Conservation (phyloP, 495 filamentous ascomycete genomes). For the Podospora comata region DNA sequence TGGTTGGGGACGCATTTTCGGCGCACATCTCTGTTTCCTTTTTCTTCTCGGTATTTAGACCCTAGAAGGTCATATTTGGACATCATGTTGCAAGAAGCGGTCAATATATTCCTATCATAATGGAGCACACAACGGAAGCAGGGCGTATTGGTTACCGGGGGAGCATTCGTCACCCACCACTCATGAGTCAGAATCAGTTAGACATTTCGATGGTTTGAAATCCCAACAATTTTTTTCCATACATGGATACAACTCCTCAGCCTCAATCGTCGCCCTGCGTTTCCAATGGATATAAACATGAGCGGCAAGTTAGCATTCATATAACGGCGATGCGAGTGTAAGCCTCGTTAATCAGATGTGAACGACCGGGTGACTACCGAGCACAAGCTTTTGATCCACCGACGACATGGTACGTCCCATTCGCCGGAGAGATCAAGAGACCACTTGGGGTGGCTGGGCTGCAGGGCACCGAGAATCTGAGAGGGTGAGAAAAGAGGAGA, state of each 20-base stretch:
- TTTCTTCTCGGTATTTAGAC: background rate
- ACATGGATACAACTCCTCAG: background rate
- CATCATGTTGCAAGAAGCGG: background rate
- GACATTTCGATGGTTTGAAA: conserved; percentile 4
- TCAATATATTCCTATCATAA: conserved; percentile 25
- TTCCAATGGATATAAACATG: background rate
- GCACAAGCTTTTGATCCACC: conserved; percentile 5
- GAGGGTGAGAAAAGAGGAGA: background rate
- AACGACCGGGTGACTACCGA: background rate
- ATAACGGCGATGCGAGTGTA: background rate
- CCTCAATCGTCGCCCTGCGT: background rate
- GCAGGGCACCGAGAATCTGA: conserved; percentile 17
- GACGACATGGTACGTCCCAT: background rate
- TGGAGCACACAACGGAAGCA: conserved; percentile 17
- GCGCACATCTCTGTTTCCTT: background rate
- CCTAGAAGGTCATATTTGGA: background rate
- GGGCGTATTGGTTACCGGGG: conserved; percentile 18
- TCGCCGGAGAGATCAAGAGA: background rate
- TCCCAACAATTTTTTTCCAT: conserved; percentile 1
- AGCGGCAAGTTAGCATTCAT: too few species aligned
- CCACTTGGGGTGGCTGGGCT: background rate
- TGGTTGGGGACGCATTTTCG: background rate
- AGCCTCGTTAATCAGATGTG: conserved; percentile 6
- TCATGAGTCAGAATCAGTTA: conserved; percentile 10
- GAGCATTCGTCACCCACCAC: conserved; percentile 4